phyloP scores from a whole-genome alignment of 176 grass and related monocot species.

The Hordeum marinum region DNA sequence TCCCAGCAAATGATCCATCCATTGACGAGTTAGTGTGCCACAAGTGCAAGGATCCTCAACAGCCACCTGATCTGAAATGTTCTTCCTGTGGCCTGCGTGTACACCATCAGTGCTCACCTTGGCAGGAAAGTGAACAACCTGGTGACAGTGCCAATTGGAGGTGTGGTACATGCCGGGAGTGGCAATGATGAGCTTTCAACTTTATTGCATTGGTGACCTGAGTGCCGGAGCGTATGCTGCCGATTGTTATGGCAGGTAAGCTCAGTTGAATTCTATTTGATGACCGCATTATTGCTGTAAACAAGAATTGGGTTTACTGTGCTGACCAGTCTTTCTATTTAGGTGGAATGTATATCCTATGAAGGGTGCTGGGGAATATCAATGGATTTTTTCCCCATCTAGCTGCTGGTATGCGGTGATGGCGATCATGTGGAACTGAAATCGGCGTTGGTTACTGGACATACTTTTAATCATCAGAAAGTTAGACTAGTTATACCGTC shows the following conservation, averaged over 20 bases:
- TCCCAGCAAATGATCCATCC: slow-evolving; percentile 5
- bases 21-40: slow-evolving; percentile 29
- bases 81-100: slow-evolving; percentile 48
- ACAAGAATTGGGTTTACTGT: neutral
- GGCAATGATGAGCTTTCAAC: slow-evolving; percentile 30
- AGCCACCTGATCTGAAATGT: slow-evolving; percentile 51
- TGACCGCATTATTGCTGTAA: neutral
- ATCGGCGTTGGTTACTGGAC: slow-evolving; percentile 17
- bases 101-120: slow-evolving; percentile 63
- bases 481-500: slow-evolving; percentile 10
- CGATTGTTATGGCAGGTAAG: slow-evolving; percentile 23
- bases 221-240: neutral
- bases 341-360: slow-evolving; percentile 5
- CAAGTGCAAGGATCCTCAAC: slow-evolving; percentile 52
- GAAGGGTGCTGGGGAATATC: neutral
- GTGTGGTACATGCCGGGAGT: slow-evolving; percentile 64
- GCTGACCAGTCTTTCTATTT: slow-evolving; percentile 16
- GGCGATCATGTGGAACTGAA: neutral
- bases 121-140: slow-evolving; percentile 36
- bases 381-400: neutral
- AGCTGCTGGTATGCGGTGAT: slow-evolving; percentile 1
- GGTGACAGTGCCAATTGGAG: slow-evolving; percentile 40
- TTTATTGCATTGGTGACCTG: neutral
- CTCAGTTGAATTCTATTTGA: neutral
- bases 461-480: slow-evolving; percentile 19